phyloP scores from a whole-genome alignment of 169 alveolate genomes.

The Perkinsus marinus region DNA sequence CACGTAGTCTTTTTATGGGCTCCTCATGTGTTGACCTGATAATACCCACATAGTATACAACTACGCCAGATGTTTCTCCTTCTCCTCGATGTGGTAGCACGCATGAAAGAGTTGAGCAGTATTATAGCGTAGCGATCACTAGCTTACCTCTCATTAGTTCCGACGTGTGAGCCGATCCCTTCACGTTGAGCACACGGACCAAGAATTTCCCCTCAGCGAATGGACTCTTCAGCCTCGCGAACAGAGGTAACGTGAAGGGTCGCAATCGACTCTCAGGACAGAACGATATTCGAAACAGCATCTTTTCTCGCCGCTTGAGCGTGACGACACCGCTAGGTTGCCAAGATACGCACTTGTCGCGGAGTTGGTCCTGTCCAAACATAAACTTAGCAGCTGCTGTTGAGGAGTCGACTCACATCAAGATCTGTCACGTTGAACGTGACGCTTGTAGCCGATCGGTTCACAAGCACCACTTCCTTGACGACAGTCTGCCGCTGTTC shows the following conservation, averaged over 20 bases:
- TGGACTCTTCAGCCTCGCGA: not conserved
- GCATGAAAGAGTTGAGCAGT: no score
- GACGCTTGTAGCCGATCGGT: slow-evolving; percentile 42
- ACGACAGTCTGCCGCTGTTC: slow-evolving; percentile 42
- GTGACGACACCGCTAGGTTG: slow-evolving; percentile 36
- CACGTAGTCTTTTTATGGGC: no score
- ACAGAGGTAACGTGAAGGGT: slow-evolving; percentile 27
- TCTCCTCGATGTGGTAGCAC: no score
- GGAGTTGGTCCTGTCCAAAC: slow-evolving; percentile 29
- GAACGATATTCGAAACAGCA: slow-evolving; percentile 57
- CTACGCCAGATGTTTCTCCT: no score
- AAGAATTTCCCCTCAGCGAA: not conserved
- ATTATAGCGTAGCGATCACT: no score
- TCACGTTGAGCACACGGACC: not conserved
- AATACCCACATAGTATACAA: no score
- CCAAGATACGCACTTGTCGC: slow-evolving; percentile 27
- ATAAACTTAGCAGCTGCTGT: not conserved
- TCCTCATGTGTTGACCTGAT: no score
- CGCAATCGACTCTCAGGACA: slow-evolving; percentile 63
- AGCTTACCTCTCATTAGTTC: not conserved
- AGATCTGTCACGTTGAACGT: slow-evolving; percentile 26
- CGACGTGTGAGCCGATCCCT: not conserved
- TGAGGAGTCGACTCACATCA: not conserved
- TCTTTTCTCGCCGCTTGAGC: slow-evolving; percentile 56
- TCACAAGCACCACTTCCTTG: slow-evolving; percentile 45